Percentiles rank a stretch among this genome's conserved stretches.
Evolutionary conservation across 1,139 yeast species (phyloP).

Genomic region (Yamadazyma songkhlaensis): DNA sequence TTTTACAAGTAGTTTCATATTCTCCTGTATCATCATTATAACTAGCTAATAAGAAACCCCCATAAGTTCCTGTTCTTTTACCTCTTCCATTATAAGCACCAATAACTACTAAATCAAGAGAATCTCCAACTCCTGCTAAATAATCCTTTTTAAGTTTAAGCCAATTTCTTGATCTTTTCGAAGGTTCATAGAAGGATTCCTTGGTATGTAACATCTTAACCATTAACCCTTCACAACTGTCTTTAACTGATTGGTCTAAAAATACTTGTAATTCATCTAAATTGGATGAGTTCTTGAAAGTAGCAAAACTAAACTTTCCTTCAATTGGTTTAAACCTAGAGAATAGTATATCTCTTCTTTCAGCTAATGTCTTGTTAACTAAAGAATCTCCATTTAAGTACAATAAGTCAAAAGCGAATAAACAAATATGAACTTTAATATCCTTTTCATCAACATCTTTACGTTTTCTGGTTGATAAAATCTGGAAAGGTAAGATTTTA

Average conservation of each 20-base stretch:
- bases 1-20: constrained; percentile 91
- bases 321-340: constrained; percentile 57
- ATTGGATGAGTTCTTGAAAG: constrained; percentile 66
- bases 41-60: constrained; percentile 89
- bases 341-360: constrained; percentile 62
- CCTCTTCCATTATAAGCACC: constrained; percentile 96
- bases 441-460: constrained; percentile 87
- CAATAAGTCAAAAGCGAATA: constrained; percentile 86
- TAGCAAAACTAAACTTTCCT: constrained; percentile 84
- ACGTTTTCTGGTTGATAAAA: constrained; percentile 86
- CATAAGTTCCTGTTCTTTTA: constrained; percentile 90
- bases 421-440: constrained; percentile 85
- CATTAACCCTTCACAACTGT: constrained; percentile 95
- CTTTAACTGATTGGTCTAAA: constrained; percentile 84
- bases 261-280: constrained; percentile 81
- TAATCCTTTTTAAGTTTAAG: constrained; percentile 92
- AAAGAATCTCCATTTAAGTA: constrained; percentile 70
- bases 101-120: constrained; percentile 86
- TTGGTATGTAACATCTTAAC: constrained; percentile 81
- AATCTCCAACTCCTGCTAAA: constrained; percentile 91
- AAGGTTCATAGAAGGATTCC: constrained; percentile 88
- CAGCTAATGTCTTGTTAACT: constrained; percentile 63
- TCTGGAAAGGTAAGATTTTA: constrained; percentile 89
- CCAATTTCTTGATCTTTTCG: constrained; percentile 95
- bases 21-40: constrained; percentile 90